Evolutionary conservation across 176 grass and related monocot genomes (phyloP).

Genomic region (Dendrocalamus sinicus): DNA sequence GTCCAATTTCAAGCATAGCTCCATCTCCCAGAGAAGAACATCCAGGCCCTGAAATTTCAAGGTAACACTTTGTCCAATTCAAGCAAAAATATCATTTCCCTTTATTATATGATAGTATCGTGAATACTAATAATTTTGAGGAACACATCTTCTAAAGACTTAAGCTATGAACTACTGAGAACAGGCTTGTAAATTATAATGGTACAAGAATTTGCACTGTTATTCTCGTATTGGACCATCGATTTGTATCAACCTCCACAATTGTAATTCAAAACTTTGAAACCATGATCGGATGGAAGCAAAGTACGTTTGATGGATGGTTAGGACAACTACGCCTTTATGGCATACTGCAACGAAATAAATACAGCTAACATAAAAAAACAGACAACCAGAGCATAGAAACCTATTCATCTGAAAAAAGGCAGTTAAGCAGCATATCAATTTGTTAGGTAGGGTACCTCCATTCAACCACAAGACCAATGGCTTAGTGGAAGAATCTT

Average conservation of each 20-base stretch:
- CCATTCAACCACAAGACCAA: constrained; percentile 76
- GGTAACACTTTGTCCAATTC: constrained; percentile 13
- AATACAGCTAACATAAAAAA: constrained; percentile 23
- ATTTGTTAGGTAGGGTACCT: constrained; percentile 40
- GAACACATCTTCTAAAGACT: neutral
- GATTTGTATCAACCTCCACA: neutral
- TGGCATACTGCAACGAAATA: neutral
- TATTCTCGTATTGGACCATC: neutral
- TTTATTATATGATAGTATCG: neutral
- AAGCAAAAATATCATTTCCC: neutral
- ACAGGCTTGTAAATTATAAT: neutral
- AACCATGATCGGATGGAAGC: constrained; percentile 1
- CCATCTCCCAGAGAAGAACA: constrained; percentile 64
- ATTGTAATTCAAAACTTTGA: constrained; percentile 21
- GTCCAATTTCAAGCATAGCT: constrained; percentile 68
- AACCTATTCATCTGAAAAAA: constrained; percentile 12
- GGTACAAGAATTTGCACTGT: neutral
- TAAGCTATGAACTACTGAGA: neutral
- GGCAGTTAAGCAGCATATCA: constrained; percentile 1
- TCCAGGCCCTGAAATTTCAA: constrained; percentile 57
- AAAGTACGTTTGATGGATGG: neutral
- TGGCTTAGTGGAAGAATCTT: constrained; percentile 50
- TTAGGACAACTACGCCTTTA: constrained; percentile 22
- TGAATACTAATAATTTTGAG: neutral
- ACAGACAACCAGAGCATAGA: neutral